Evolutionary conservation across 768 basidiomycete genomes (phyloP).

Genomic region (Phaffia tasmanica): DNA sequence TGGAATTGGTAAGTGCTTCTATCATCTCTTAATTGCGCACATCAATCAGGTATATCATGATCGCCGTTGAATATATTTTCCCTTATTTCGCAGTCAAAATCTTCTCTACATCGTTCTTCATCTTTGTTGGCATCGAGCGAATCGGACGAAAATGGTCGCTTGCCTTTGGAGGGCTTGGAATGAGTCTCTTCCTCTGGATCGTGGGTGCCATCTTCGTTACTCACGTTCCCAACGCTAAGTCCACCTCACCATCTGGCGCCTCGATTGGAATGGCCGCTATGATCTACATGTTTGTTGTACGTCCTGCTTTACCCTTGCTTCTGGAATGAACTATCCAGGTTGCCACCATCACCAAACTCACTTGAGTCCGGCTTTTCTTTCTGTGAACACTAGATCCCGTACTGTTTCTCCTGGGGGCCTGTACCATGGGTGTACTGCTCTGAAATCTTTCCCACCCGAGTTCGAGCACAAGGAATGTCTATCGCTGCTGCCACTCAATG

Average conservation of each 20-base stretch:
- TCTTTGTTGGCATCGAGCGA: slow-evolving; percentile 33
- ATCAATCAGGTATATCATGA: too few species aligned
- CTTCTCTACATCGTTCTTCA: slow-evolving; percentile 38
- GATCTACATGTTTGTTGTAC: slow-evolving; percentile 22
- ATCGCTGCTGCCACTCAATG: slow-evolving; percentile 22
- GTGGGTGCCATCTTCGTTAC: slow-evolving; percentile 20
- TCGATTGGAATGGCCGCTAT: slow-evolving; percentile 18
- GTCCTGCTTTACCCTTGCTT: not conserved
- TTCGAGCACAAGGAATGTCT: slow-evolving; percentile 22
- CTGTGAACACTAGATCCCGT: not conserved
- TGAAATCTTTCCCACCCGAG: slow-evolving; percentile 20
- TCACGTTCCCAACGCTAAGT: not conserved
- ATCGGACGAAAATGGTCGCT: slow-evolving; percentile 26
- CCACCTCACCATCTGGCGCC: not conserved
- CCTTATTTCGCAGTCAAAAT: slow-evolving; percentile 41
- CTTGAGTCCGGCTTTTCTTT: too few species aligned
- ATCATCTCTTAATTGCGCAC: not conserved
- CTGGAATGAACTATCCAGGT: not conserved
- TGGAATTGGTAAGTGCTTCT: not conserved
- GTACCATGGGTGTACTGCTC: slow-evolving; percentile 27
- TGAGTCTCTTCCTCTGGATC: slow-evolving; percentile 18
- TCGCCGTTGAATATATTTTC: too few species aligned
- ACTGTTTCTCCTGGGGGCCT: slow-evolving; percentile 25
- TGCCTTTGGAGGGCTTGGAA: slow-evolving; percentile 15
- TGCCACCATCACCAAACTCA: too few species aligned